Conservation (phyloP, 345 rosid genomes). For the Melaleuca alternifolia region DNA sequence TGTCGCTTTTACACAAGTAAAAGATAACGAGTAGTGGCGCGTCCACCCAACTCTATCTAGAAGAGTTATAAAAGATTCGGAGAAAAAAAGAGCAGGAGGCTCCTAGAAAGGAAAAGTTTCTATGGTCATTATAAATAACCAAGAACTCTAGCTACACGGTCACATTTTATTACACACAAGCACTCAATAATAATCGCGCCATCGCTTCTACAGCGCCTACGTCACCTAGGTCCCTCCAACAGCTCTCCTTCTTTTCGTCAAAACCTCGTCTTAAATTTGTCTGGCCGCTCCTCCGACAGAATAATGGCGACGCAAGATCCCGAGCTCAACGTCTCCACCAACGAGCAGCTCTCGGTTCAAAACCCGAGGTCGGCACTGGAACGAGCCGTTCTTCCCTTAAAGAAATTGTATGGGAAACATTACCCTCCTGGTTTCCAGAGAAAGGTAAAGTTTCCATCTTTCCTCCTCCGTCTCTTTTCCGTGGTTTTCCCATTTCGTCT, state of each 20-base stretch:
- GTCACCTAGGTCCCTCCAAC: not conserved
- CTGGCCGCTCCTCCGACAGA: not conserved
- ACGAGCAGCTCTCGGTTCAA: not conserved
- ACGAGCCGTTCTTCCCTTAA: not conserved
- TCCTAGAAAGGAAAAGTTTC: not conserved
- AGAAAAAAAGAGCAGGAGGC: not conserved
- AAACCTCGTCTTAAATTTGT: not conserved
- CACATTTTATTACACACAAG: not conserved
- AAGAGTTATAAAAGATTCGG: not conserved
- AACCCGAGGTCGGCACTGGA: not conserved
- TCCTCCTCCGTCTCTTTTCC: not conserved
- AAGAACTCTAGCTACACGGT: not conserved
- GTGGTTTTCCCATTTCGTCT: not conserved
- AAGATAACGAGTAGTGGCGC: not conserved
- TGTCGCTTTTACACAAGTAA: not conserved
- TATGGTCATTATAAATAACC: not conserved
- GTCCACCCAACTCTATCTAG: not conserved
- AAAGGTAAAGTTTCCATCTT: slow-evolving; percentile 17
- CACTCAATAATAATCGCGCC: not conserved
- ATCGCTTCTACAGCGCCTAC: not conserved
- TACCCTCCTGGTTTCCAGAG: slow-evolving; percentile 29
- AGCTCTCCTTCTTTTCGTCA: not conserved
- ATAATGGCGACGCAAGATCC: slow-evolving; percentile 17
- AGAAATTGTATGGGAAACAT: slow-evolving; percentile 1
- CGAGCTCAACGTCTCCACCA: not conserved